Conservation (phyloP, 208 protist species). For the Balamuthia mandrillaris region DNA sequence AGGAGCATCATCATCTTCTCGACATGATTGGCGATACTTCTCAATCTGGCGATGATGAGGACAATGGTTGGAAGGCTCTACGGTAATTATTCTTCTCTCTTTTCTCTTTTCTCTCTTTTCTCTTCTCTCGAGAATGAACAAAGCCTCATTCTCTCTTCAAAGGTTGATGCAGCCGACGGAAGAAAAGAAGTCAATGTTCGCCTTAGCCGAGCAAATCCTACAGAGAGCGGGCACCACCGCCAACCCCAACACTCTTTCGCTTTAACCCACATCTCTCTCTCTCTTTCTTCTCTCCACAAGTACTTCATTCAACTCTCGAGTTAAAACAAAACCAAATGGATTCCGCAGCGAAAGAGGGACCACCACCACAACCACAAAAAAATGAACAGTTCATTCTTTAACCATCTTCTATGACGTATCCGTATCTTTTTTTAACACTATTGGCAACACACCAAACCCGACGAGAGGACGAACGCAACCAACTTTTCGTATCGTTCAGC, state of each 20-base stretch:
- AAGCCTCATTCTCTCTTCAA: not conserved
- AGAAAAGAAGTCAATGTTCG: not conserved
- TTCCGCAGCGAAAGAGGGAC: no score
- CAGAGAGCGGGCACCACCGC: not conserved
- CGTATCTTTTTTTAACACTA: no score
- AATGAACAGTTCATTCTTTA: no score
- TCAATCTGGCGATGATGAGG: not conserved
- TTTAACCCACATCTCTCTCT: not conserved
- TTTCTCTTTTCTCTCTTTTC: not conserved
- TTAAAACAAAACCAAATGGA: no score
- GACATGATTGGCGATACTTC: slow-evolving; percentile 16
- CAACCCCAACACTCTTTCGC: not conserved
- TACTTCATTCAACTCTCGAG: no score
- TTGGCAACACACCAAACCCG: no score
- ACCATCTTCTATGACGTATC: no score
- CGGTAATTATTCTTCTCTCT: not conserved
- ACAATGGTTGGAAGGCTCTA: slow-evolving; percentile 17
- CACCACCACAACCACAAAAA: no score
- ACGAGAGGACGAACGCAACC: no score
- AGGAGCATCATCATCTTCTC: not conserved
- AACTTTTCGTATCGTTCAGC: no score
- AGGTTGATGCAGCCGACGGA: not conserved
- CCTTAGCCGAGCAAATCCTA: not conserved
- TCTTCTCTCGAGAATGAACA: not conserved
- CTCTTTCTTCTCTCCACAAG: no score